These are phyloP conservation scores for Stephania cephalantha DNA, from an alignment of 164 flowering plant genomes.

Conservation along the genomic window DNA sequence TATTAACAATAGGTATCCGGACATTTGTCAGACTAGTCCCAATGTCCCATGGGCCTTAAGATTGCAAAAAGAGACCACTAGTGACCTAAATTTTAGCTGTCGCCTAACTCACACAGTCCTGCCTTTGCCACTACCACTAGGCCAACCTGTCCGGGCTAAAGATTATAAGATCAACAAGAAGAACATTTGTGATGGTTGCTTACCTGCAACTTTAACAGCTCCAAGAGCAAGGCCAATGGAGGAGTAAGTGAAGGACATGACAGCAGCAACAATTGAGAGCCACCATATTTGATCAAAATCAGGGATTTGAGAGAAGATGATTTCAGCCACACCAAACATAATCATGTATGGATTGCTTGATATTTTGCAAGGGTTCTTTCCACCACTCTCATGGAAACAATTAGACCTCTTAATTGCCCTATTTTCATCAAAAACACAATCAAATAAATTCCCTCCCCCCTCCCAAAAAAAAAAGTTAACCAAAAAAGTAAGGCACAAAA, in stretches of 20 bases:
- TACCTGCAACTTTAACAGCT: constrained; percentile 43
- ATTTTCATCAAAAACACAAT: constrained; percentile 4
- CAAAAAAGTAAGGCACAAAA: background rate
- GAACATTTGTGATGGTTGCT: background rate
- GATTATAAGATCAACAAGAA: background rate
- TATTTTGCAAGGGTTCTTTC: constrained; percentile 32
- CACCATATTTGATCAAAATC: constrained; percentile 56
- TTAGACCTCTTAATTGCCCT: constrained; percentile 58
- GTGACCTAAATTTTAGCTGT: no score
- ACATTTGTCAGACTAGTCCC: no score
- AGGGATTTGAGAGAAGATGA: constrained; percentile 48
- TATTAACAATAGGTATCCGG: no score
- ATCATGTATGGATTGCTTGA: constrained; percentile 49
- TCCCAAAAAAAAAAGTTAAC: background rate
- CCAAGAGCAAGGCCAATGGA: constrained; percentile 50
- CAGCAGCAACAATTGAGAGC: constrained; percentile 57
- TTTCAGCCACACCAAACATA: constrained; percentile 34
- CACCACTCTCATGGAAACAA: constrained; percentile 45
- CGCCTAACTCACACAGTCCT: background rate
- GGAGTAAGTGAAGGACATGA: constrained; percentile 66
- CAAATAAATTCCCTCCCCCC: background rate
- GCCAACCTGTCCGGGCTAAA: no score
- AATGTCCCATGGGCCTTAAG: background rate
- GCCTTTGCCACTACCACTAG: no score
- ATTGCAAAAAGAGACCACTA: no score